Percentiles rank a stretch among this genome's conserved stretches.
Evolutionary conservation across 768 basidiomycete genomes (phyloP).

Genomic region (Lentinula boryana): DNA sequence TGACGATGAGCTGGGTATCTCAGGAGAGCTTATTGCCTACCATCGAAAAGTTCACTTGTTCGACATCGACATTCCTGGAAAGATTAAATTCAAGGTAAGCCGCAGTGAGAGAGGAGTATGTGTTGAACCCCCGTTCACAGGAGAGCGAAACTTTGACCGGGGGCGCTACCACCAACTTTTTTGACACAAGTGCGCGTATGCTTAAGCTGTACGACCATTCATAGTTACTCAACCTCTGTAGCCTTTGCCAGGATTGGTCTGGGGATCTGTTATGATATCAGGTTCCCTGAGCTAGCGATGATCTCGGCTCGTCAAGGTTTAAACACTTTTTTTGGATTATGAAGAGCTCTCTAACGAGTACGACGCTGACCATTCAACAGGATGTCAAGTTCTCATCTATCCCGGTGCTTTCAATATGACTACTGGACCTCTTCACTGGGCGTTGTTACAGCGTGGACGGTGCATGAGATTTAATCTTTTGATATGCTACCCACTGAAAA

Average conservation of each 20-base stretch:
- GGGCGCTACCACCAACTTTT: conserved; percentile 66
- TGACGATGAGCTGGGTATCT: not conserved
- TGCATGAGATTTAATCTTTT: conserved; percentile 23
- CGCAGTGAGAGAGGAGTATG: not conserved
- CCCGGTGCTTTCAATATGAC: conserved; percentile 95
- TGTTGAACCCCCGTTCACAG: conserved; percentile 30
- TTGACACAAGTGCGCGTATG: conserved; percentile 71
- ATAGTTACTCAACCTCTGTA: conserved; percentile 21
- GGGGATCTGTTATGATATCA: conserved; percentile 94
- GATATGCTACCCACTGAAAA: not conserved
- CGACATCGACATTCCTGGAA: conserved; percentile 94
- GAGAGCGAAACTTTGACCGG: conserved; percentile 85
- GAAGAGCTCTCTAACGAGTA: not conserved
- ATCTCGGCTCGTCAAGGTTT: conserved; percentile 81
- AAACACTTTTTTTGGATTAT: conserved; percentile 8
- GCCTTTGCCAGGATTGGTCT: conserved; percentile 97
- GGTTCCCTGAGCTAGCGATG: conserved; percentile 92
- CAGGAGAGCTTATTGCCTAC: conserved; percentile 78
- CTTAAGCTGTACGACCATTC: not conserved
- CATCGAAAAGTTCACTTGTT: conserved; percentile 97
- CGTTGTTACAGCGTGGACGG: conserved; percentile 82
- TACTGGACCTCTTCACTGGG: conserved; percentile 96
- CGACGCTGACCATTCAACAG: conserved; percentile 26
- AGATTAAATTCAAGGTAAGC: conserved; percentile 79
- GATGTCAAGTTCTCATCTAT: conserved; percentile 85